Conservation (phyloP, 1,284 basidiomycete species). For the Melampsora americana region DNA sequence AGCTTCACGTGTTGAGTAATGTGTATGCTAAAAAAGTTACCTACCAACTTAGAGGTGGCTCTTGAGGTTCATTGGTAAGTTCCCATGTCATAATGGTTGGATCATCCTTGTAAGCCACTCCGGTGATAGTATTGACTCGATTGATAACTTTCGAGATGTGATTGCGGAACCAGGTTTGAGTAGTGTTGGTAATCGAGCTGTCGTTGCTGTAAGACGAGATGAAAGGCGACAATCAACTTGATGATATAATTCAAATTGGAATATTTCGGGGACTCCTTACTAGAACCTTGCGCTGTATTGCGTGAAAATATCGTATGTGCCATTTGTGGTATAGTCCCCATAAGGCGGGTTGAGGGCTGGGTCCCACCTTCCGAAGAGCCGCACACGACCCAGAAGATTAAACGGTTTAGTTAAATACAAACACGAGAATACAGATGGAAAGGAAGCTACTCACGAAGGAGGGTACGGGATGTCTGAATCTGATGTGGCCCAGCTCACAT, state of each 20-base stretch:
- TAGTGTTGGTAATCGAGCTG: constrained; percentile 25
- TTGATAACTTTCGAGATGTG: constrained; percentile 48
- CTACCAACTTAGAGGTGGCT: constrained; percentile 38
- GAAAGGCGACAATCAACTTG: too few relatives aligned
- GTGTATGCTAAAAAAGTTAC: not conserved
- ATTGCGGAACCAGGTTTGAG: constrained; percentile 40
- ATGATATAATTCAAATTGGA: not conserved
- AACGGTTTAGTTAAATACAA: not conserved
- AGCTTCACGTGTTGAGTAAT: not conserved
- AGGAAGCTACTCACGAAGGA: constrained; percentile 45
- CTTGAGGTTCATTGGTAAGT: constrained; percentile 49
- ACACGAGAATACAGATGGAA: not conserved
- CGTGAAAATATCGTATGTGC: constrained; percentile 35
- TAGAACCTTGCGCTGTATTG: constrained; percentile 48
- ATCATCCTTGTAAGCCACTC: constrained; percentile 48
- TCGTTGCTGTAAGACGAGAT: constrained; percentile 21
- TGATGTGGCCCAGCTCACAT: constrained; percentile 47
- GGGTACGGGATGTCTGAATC: constrained; percentile 48
- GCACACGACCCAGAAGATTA: not conserved
- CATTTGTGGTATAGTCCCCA: constrained; percentile 48
- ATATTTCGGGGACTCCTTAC: constrained; percentile 18
- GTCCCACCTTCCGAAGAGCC: constrained; percentile 44
- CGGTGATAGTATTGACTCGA: constrained; percentile 48
- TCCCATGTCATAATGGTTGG: constrained; percentile 50
- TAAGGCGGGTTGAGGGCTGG: constrained; percentile 44